Evolutionary conservation across 768 basidiomycete species (phyloP), one percentile per base, ranked within the genome.

Genomic region (Boletus rubescentipes): DNA sequence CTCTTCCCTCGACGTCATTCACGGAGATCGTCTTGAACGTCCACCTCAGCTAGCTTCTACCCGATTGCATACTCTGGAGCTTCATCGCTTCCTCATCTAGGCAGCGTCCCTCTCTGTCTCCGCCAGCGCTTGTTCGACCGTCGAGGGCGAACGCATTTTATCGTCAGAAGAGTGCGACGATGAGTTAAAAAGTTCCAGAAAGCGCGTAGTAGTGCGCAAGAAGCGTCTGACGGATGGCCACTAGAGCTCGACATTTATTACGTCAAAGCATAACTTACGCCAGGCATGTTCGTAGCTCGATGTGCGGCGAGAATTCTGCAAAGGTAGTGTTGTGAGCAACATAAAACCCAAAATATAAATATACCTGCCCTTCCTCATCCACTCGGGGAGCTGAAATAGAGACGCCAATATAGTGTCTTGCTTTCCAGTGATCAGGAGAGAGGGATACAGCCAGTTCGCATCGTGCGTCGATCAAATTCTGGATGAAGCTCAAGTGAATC

Each of bases 21-120:
- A 76, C 30, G 14, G 79, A 73, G 31, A 84, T 72, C 9, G 76
- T 72, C 53, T 76, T 77, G 73, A 87, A 85, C 0, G 78, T 74
- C 84, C 85, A 87, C 10, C 79, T 86, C 4, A 86, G 57, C 81
- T 82, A 86, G 55, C 80, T 85, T 15, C 86, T 83, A 2, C 85
- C 83, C 34, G 80, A 83, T 5, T 85, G 72, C 72, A 74, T 68
- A 23, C 56, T 77, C 0, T 57, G 74, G 23, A 87, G 60, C 18
- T 73, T 70, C 82, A 87, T 9, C 86, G 79, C 52, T 67, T 74
- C 53, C 77, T 72, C 67, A 83, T 72, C 83, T 83, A 86, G 9
- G 77, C 77, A 0, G 79, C 74, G 12, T 76, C 69, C 7, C 72
- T 66, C 43, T 80, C 81, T 0, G 81, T 71, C 21, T 67, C 59